phyloP scores from a whole-genome alignment of 202 grass and related monocot genomes.

The Dendrocalamus latiflorus region DNA sequence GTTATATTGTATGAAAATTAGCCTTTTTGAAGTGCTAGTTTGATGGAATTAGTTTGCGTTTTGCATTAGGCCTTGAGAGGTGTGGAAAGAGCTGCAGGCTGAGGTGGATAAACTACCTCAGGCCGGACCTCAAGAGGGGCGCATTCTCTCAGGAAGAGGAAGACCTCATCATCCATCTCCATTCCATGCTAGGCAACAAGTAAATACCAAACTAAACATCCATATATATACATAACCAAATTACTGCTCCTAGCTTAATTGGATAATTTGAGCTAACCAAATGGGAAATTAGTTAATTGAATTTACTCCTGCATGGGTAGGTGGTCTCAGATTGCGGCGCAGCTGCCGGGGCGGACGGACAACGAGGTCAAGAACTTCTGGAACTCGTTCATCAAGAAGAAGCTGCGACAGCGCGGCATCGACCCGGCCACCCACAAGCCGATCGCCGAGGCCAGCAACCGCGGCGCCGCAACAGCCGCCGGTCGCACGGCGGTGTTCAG shows the following conservation, averaged over 20 bases:
- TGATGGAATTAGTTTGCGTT: background rate
- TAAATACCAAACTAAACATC: background rate
- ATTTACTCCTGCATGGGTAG: background rate
- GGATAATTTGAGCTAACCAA: background rate
- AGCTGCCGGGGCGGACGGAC: slow-evolving; percentile 59
- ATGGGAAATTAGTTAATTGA: background rate
- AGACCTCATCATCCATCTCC: slow-evolving; percentile 60
- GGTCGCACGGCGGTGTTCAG: slow-evolving; percentile 36
- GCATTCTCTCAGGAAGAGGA: slow-evolving; percentile 66
- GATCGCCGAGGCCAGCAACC: background rate
- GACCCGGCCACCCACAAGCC: slow-evolving; percentile 62
- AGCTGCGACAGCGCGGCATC: slow-evolving; percentile 55
- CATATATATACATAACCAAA: background rate
- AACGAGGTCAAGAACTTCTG: slow-evolving; percentile 74
- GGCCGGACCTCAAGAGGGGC: slow-evolving; percentile 64
- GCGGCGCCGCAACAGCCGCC: background rate
- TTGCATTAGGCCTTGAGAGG: slow-evolving; percentile 49
- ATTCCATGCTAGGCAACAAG: slow-evolving; percentile 63
- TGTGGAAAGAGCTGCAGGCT: slow-evolving; percentile 69
- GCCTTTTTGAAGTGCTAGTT: too few species aligned
- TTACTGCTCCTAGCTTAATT: background rate
- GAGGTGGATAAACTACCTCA: slow-evolving; percentile 68
- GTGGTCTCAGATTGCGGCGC: slow-evolving; percentile 63
- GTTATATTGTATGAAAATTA: background rate
- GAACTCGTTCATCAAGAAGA: slow-evolving; percentile 80